Conservation (phyloP, 768 basidiomycete genomes). For the Coprinellus micaceus region DNA sequence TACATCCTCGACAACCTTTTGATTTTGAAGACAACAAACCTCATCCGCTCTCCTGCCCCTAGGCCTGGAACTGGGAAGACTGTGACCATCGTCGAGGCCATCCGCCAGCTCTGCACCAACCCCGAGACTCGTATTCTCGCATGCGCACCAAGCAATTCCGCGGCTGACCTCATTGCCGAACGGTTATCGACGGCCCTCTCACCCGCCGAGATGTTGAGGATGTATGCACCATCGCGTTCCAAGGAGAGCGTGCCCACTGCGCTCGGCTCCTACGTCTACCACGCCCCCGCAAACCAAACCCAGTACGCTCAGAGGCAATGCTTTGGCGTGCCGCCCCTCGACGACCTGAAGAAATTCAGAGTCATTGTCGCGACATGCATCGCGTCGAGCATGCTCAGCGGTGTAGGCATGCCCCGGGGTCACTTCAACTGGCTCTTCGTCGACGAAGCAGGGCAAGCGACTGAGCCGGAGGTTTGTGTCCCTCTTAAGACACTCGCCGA, state of each 20-base stretch:
- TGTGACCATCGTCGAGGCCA: constrained; percentile 58
- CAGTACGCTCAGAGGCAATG: background rate
- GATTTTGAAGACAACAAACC: background rate
- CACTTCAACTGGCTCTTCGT: constrained; percentile 68
- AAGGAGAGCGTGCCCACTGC: constrained; percentile 43
- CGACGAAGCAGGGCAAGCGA: constrained; percentile 65
- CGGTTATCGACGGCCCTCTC: constrained; percentile 32
- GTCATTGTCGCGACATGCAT: constrained; percentile 66
- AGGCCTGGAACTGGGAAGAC: constrained; percentile 70
- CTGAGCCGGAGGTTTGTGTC: constrained; percentile 64
- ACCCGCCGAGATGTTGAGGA: constrained; percentile 45
- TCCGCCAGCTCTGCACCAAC: constrained; percentile 44
- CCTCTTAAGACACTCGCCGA: constrained; percentile 59
- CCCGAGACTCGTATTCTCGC: constrained; percentile 47
- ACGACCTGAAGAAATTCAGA: constrained; percentile 37
- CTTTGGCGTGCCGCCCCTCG: constrained; percentile 39
- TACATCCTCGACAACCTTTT: constrained; percentile 2
- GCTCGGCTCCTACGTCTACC: constrained; percentile 35
- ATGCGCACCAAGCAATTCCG: constrained; percentile 64
- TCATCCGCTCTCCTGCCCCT: background rate
- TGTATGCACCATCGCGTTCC: constrained; percentile 50
- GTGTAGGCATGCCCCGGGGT: constrained; percentile 55
- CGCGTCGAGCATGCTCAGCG: constrained; percentile 53
- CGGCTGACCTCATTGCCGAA: constrained; percentile 55
- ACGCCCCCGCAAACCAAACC: constrained; percentile 26